Conservation (phyloP, 208 protist genomes). For the Trypanosoma congolense region DNA sequence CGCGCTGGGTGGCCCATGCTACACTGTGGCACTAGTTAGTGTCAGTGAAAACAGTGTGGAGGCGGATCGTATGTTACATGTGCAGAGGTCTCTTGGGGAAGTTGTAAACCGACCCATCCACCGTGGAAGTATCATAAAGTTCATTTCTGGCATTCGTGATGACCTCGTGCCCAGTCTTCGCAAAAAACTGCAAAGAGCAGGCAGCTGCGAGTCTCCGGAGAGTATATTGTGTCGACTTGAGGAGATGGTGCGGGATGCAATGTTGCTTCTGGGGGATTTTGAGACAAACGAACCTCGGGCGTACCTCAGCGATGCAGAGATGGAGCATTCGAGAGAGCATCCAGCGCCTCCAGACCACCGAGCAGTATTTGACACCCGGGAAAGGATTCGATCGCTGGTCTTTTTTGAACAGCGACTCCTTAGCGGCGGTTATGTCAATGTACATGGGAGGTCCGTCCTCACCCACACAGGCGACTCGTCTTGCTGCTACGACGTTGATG, state of each 20-base stretch:
- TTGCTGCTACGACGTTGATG: constrained; percentile 63
- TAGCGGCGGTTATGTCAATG: constrained; percentile 51
- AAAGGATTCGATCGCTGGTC: constrained; percentile 46
- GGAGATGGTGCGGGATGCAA: constrained; percentile 70
- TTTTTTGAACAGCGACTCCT: constrained; percentile 57
- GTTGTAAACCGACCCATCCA: constrained; percentile 60
- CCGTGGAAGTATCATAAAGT: constrained; percentile 68
- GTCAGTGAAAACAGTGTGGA: constrained; percentile 57
- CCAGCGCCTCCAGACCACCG: constrained; percentile 1
- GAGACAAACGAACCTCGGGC: constrained; percentile 71
- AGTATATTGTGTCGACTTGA: constrained; percentile 53
- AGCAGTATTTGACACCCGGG: constrained; percentile 7
- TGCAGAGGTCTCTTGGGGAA: constrained; percentile 61
- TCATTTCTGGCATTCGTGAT: constrained; percentile 62
- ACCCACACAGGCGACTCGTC: constrained; percentile 36
- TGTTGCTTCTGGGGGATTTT: constrained; percentile 59
- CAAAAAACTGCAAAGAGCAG: constrained; percentile 34
- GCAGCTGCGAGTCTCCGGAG: constrained; percentile 31
- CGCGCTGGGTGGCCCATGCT: constrained; percentile 78
- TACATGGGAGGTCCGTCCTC: constrained; percentile 58
- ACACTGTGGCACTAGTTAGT: constrained; percentile 67
- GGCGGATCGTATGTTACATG: constrained; percentile 62
- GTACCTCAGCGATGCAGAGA: constrained; percentile 46
- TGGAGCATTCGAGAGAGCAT: constrained; percentile 14
- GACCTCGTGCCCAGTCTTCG: constrained; percentile 52